These are phyloP conservation scores for Wallacemonas sp. DNA, from an alignment of 208 protist species.

Conservation along the genomic window DNA sequence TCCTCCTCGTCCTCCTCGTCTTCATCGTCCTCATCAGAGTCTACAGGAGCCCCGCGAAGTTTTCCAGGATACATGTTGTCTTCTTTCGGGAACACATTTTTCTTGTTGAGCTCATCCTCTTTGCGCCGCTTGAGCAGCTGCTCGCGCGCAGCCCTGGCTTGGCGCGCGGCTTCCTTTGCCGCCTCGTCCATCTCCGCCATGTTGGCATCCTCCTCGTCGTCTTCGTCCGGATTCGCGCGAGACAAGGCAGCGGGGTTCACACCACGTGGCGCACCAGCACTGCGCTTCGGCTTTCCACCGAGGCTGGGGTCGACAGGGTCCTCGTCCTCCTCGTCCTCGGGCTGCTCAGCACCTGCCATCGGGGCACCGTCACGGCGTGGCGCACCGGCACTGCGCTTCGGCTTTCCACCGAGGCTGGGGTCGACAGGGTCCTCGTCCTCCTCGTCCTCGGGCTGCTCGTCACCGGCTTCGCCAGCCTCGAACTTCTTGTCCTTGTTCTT, in stretches of 20 bases:
- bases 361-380: not conserved
- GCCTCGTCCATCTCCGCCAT: conserved; percentile 8
- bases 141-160: conserved; percentile 9
- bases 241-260: no score
- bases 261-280: not conserved
- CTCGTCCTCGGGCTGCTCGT: not conserved
- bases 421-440: conserved; percentile 6
- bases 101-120: not conserved
- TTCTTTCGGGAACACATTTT: not conserved
- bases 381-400: no score
- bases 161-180: conserved; percentile 7
- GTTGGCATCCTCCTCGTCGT: conserved; percentile 23
- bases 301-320: not conserved
- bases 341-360: not conserved
- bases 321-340: conserved; percentile 3
- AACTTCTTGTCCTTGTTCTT: conserved; percentile 3
- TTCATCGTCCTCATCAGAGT: not conserved
- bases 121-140: not conserved
- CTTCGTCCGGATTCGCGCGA: no score
- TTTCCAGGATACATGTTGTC: conserved; percentile 1
- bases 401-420: not conserved
- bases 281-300: not conserved
- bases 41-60: not conserved
- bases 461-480: conserved; percentile 3
- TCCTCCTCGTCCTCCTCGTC: conserved; percentile 12